Evolutionary conservation across 2,329 filamentous ascomycete species (phyloP), one percentile per base, ranked within the genome.

Genomic region (Apiospora sp.): DNA sequence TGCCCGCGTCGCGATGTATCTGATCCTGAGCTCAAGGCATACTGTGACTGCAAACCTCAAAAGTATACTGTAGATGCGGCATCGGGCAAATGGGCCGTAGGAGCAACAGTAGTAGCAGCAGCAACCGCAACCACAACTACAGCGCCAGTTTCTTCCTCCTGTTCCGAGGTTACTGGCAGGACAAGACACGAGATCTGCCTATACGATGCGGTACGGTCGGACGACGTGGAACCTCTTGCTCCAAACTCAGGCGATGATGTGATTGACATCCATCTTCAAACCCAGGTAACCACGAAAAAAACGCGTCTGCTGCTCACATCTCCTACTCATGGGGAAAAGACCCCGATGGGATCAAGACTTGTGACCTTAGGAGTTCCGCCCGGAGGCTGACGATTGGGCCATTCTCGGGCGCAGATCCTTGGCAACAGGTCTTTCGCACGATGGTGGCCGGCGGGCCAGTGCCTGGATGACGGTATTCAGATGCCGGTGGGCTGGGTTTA

Each of bases 11-110:
- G 58, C 58, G 30, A 37, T 37, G 58, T 34, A 64, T 64, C 58
- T 64, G 58, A 24, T 64, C 58, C 58, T 64, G 3, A 24, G 22
- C 37, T 41, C 37, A 41, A 64, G 58, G 34, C 58, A 64, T 64
- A 64, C 58, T 64, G 58, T 64, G 58, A 64, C 19, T 41, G 58
- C 34, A 64, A 64, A 64, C 58, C 34, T 64, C 30, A 64, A 64
- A 64, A 41, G 19, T 64, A 64, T 64, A 64, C 58, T 64, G 58
- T 64, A 64, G 58, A 64, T 64, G 58, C 58, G 37, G 58, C 58
- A 41, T 64, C 34, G 58, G 58, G 34, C 34, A n/a, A 41, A 64
- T 64, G 58, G 58, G 34, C 34, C 30, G 22, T 12, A 64, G 8
- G 4, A 64, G 58, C 34, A 64, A 19, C 30, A 64, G 8, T 12